These are phyloP conservation scores for Colletotrichum liaoningense DNA, from an alignment of 2,329 filamentous ascomycete genomes.

Conservation along the genomic window DNA sequence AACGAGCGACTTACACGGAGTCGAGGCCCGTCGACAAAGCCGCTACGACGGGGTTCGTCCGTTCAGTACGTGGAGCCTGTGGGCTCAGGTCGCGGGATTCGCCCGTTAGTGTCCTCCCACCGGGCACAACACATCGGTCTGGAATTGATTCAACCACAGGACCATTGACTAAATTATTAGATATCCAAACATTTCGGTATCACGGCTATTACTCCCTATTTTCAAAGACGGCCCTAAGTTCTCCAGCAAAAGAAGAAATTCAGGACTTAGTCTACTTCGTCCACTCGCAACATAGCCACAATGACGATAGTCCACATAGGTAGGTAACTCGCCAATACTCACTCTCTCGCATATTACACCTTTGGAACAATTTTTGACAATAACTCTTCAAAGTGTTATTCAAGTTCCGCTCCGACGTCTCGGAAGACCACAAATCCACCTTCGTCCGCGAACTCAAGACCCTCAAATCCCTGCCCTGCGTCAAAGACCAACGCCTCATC, in stretches of 20 bases:
- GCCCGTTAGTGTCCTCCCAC: background rate
- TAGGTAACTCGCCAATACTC: background rate
- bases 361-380: too few relatives aligned
- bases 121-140: background rate
- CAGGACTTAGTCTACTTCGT: too few relatives aligned
- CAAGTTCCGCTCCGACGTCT: slow-evolving; percentile 57
- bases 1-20: background rate
- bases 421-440: slow-evolving; percentile 52
- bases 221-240: too few relatives aligned
- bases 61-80: background rate
- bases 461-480: slow-evolving; percentile 59
- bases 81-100: background rate
- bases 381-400: too few relatives aligned
- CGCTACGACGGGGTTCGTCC: background rate
- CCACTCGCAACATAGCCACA: background rate
- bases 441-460: slow-evolving; percentile 61
- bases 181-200: too few relatives aligned
- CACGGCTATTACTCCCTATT: too few relatives aligned
- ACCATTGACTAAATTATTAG: too few relatives aligned
- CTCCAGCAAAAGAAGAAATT: too few relatives aligned
- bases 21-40: background rate
- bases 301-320: slow-evolving; percentile 12
- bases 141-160: background rate
- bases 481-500: slow-evolving; percentile 58
- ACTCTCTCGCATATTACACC: background rate